phyloP scores from a whole-genome alignment of 169 alveolate species.

The Cryptosporidium andersoni region DNA sequence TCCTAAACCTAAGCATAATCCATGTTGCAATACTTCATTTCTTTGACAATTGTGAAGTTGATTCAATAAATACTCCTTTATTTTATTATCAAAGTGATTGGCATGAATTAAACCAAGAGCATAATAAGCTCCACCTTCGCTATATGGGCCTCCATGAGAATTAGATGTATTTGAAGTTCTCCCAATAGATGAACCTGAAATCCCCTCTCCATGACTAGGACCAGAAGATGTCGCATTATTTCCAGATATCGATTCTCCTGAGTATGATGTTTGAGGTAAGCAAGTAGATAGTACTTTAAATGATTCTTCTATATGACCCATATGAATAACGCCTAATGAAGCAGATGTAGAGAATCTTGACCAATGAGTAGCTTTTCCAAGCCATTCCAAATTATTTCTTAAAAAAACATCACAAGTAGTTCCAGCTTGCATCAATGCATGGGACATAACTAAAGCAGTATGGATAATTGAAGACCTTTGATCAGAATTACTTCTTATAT shows the following conservation, averaged over 20 bases:
- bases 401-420: constrained; percentile 94
- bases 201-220: constrained; percentile 44
- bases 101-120: constrained; percentile 96
- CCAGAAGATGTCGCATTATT: not conserved
- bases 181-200: constrained; percentile 51
- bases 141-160: constrained; percentile 80
- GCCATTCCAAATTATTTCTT: constrained; percentile 93
- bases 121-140: constrained; percentile 96
- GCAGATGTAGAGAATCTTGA: constrained; percentile 97
- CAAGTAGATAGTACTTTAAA: constrained; percentile 72
- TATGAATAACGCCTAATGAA: constrained; percentile 96
- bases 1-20: constrained; percentile 97
- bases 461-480: constrained; percentile 82
- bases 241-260: too few relatives aligned
- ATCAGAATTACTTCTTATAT: constrained; percentile 55
- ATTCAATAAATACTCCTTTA: constrained; percentile 82
- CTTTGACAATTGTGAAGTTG: constrained; percentile 82
- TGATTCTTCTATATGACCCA: constrained; percentile 75
- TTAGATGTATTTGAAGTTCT: constrained; percentile 68
- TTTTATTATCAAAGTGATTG: constrained; percentile 82
- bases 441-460: constrained; percentile 91
- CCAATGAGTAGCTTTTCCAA: constrained; percentile 88
- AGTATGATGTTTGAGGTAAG: constrained; percentile 52
- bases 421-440: constrained; percentile 91
- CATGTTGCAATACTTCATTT: constrained; percentile 92